Conservation (phyloP, 2,329 filamentous ascomycete species). For the Nectriaceae sp. region DNA sequence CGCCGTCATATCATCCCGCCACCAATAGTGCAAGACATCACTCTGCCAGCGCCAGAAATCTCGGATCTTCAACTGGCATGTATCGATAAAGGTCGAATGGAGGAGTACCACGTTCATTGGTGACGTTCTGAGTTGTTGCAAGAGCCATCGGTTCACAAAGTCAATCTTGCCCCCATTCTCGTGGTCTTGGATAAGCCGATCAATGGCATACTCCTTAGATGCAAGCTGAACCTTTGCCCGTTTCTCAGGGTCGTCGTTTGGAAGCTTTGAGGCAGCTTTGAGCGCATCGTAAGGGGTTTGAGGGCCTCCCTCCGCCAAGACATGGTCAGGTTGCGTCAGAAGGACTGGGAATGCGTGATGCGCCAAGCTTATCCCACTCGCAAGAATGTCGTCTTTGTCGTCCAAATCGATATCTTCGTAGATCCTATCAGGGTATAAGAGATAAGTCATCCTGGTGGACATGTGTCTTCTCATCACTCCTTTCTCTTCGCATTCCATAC, state of each 20-base stretch:
- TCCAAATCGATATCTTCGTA: slow-evolving; percentile 47
- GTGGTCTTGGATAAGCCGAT: slow-evolving; percentile 41
- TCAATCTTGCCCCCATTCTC: slow-evolving; percentile 42
- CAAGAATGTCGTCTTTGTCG: slow-evolving; percentile 25
- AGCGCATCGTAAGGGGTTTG: slow-evolving; percentile 45
- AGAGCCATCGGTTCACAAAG: slow-evolving; percentile 53
- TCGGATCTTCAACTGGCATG: slow-evolving; percentile 32
- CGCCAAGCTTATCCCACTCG: slow-evolving; percentile 31
- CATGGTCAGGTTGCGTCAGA: slow-evolving; percentile 50
- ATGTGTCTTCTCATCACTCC: slow-evolving; percentile 46
- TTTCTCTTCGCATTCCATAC: slow-evolving; percentile 41
- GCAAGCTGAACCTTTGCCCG: slow-evolving; percentile 40
- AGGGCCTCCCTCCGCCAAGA: slow-evolving; percentile 40
- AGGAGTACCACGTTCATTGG: slow-evolving; percentile 47
- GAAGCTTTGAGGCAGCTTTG: slow-evolving; percentile 39
- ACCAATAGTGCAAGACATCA: slow-evolving; percentile 42
- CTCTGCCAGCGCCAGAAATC: slow-evolving; percentile 38
- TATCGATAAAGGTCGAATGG: slow-evolving; percentile 35
- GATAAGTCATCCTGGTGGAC: slow-evolving; percentile 40
- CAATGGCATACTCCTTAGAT: slow-evolving; percentile 51
- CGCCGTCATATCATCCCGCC: slow-evolving; percentile 29
- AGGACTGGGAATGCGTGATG: slow-evolving; percentile 47
- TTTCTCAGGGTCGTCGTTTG: slow-evolving; percentile 36
- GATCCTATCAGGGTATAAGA: slow-evolving; percentile 37
- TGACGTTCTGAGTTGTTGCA: slow-evolving; percentile 51